These are phyloP conservation scores for Epichloe amarillans DNA, from an alignment of 2,329 filamentous ascomycete genomes.

Conservation along the genomic window DNA sequence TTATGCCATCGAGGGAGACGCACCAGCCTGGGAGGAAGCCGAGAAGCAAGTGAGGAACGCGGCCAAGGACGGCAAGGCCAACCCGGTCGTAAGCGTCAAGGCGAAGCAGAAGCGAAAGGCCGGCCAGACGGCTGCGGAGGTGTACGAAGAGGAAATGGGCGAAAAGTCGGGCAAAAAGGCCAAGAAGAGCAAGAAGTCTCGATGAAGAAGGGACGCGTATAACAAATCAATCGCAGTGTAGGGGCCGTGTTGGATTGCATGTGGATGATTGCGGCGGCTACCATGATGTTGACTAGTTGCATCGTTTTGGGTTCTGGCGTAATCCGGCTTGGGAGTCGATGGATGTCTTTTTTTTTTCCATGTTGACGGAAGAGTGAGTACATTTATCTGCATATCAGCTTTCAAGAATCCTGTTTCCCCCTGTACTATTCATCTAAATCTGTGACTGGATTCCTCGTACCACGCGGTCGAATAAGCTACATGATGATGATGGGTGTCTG, in stretches of 20 bases:
- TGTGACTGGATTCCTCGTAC: no score
- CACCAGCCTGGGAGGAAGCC: conserved; percentile 50
- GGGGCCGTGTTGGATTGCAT: background rate
- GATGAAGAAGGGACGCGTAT: conserved; percentile 9
- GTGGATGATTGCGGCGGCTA: background rate
- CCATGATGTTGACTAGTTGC: background rate
- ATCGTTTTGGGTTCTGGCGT: background rate
- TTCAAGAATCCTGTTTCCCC: no score
- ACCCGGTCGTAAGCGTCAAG: conserved; percentile 68
- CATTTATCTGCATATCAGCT: no score
- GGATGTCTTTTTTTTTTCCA: background rate
- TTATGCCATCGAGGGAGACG: conserved; percentile 52
- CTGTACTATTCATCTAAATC: no score
- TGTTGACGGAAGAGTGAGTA: background rate
- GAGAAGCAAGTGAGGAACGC: conserved; percentile 61
- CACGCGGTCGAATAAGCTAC: no score
- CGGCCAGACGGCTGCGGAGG: conserved; percentile 41
- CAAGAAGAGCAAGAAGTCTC: conserved; percentile 27
- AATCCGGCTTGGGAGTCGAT: background rate
- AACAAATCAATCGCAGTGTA: no score
- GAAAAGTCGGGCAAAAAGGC: conserved; percentile 45
- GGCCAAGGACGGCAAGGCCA: conserved; percentile 39
- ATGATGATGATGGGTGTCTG: no score
- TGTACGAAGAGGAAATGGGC: conserved; percentile 48
- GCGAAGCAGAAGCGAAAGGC: conserved; percentile 71